A percentile compares a stretch with the other conserved stretches of the same genome.
phyloP scores from a whole-genome alignment of 1,284 basidiomycete species.

The Boletus semigastroideus region DNA sequence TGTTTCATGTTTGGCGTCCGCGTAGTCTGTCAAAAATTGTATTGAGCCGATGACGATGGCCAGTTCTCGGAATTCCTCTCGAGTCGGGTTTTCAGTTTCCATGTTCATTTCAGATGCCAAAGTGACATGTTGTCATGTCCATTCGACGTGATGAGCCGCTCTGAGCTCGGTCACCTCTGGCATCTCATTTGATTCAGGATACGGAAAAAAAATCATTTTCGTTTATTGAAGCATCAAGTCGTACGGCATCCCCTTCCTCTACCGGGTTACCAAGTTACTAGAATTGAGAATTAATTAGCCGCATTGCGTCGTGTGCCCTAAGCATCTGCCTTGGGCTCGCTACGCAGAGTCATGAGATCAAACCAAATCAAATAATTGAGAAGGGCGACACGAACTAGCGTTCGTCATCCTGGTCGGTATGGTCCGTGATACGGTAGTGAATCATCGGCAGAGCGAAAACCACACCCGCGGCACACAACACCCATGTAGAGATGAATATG shows the following conservation, averaged over 20 bases:
- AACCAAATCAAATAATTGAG: background rate
- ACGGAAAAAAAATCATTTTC: background rate
- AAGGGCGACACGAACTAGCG: constrained; percentile 23
- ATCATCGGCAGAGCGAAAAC: constrained; percentile 40
- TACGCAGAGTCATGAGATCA: constrained; percentile 11
- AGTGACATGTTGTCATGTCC: too few relatives aligned
- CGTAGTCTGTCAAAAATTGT: background rate
- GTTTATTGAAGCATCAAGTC: background rate
- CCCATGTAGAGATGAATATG: constrained; percentile 41
- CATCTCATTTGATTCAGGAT: background rate
- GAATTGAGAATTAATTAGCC: background rate
- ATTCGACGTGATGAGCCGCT: too few relatives aligned
- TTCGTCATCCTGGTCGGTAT: constrained; percentile 34
- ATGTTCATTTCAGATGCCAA: too few relatives aligned
- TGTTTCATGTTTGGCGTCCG: background rate
- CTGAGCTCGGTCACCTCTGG: background rate
- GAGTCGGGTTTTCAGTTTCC: too few relatives aligned
- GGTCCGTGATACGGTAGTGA: constrained; percentile 37
- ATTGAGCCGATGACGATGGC: too few relatives aligned
- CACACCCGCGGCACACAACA: constrained; percentile 35
- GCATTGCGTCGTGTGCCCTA: constrained; percentile 1
- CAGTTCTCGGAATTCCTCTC: background rate
- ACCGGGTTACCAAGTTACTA: background rate
- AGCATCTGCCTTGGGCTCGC: constrained; percentile 12
- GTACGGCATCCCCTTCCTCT: background rate